phyloP scores from a whole-genome alignment of 2,329 filamentous ascomycete genomes.

The Ophiobolus disseminans region DNA sequence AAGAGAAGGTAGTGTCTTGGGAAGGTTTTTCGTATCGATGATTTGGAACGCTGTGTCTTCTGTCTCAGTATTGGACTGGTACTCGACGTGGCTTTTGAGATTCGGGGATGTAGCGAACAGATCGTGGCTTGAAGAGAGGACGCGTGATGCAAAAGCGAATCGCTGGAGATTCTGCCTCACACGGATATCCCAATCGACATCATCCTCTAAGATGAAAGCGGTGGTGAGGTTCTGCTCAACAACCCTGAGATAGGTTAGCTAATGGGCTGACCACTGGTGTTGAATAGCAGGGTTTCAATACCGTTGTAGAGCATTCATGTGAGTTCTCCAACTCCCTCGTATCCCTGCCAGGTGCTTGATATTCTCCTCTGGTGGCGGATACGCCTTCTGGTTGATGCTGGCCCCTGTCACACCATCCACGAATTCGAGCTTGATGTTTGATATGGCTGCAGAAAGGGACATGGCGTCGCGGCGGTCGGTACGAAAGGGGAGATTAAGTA shows the following conservation, averaged over 20 bases:
- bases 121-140: conserved; percentile 28
- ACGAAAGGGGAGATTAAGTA: conserved; percentile 60
- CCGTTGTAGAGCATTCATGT: conserved; percentile 42
- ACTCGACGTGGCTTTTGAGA: conserved; percentile 21
- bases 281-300: conserved; percentile 2
- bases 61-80: conserved; percentile 32
- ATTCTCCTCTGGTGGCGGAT: conserved; percentile 39
- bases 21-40: conserved; percentile 30
- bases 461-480: conserved; percentile 63
- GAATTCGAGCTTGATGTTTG: conserved; percentile 57
- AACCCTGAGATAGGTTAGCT: conserved; percentile 20
- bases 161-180: conserved; percentile 39
- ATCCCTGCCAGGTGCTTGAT: conserved; percentile 36
- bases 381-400: conserved; percentile 35
- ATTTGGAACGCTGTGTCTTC: conserved; percentile 32
- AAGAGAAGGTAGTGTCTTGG: conserved; percentile 27
- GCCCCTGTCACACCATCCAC: conserved; percentile 57
- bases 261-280: not conserved
- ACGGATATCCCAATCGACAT: conserved; percentile 43
- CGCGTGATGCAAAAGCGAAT: conserved; percentile 36
- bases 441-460: conserved; percentile 57
- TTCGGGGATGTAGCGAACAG: conserved; percentile 16
- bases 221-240: conserved; percentile 41
- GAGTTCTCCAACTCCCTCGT: conserved; percentile 41
- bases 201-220: conserved; percentile 42